A percentile compares a stretch with the other conserved stretches of the same genome.
Conservation (phyloP, 768 basidiomycete genomes). For the Boletus reticuloceps region DNA sequence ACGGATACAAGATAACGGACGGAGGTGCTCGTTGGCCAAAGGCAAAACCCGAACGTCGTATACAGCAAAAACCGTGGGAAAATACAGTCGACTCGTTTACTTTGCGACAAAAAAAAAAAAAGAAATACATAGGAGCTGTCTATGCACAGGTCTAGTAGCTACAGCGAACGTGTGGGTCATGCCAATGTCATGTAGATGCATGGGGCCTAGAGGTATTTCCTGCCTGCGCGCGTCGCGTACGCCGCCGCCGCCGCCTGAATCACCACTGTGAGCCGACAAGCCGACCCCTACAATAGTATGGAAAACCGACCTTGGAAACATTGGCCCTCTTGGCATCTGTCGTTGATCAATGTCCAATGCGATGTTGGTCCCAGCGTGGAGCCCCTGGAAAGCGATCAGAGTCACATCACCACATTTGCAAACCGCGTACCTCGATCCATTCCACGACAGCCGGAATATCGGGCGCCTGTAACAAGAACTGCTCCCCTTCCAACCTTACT, state of each 20-base stretch:
- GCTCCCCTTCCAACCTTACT: constrained; percentile 90
- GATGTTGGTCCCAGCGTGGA: constrained; percentile 91
- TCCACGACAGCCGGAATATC: constrained; percentile 84
- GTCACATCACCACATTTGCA: neutral
- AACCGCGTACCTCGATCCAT: constrained; percentile 84
- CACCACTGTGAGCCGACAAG: neutral
- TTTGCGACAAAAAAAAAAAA: neutral
- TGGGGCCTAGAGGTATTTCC: constrained; percentile 3
- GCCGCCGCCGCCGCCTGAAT: constrained; percentile 29
- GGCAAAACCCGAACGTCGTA: constrained; percentile 33
- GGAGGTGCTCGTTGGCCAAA: constrained; percentile 23
- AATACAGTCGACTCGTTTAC: constrained; percentile 1
- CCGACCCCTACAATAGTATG: too few relatives aligned
- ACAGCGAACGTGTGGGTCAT: neutral
- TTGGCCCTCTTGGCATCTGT: constrained; percentile 85
- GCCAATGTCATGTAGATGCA: neutral
- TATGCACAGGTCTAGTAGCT: neutral
- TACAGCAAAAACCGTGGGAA: constrained; percentile 31
- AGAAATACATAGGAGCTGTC: neutral
- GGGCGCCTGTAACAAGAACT: constrained; percentile 89
- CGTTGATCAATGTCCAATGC: constrained; percentile 90
- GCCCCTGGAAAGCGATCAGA: constrained; percentile 47
- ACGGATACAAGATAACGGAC: constrained; percentile 34
- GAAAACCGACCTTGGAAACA: constrained; percentile 66
- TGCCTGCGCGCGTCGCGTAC: constrained; percentile 17